phyloP scores from a whole-genome alignment of 2,329 filamentous ascomycete species.

The Tolypocladium guangdongense region DNA sequence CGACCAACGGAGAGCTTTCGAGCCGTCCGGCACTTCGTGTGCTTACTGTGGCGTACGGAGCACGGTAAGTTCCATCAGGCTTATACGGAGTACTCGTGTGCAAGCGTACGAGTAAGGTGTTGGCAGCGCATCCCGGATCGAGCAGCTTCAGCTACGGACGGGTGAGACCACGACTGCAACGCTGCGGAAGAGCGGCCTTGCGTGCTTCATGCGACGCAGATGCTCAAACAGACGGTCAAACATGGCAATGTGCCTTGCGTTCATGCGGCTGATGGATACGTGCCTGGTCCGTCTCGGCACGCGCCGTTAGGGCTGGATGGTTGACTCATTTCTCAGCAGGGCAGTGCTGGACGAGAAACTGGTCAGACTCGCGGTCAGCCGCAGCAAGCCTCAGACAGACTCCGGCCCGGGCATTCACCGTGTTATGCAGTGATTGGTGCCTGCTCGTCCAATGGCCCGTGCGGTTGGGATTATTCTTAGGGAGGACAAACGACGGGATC shows the following conservation, averaged over 20 bases:
- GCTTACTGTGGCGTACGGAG: background rate
- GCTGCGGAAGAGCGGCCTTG: background rate
- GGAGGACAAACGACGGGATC: background rate
- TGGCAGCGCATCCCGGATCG: background rate
- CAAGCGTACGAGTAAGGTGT: background rate
- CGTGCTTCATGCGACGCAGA: no score
- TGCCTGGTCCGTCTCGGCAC: conserved; percentile 3
- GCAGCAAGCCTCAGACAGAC: background rate
- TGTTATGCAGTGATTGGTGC: background rate
- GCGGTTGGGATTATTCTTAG: background rate
- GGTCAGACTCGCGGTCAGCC: no score
- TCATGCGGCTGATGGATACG: background rate
- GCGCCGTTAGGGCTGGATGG: conserved; percentile 2
- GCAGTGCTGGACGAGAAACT: no score
- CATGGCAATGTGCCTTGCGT: background rate
- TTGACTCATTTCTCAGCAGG: background rate
- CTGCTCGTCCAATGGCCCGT: background rate
- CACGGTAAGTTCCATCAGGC: background rate
- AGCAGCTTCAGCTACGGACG: background rate
- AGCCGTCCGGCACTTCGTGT: background rate
- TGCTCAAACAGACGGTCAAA: accelerated
- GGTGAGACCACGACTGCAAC: background rate
- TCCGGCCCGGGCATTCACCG: background rate
- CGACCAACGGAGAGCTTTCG: background rate
- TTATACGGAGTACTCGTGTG: no score